These are phyloP conservation scores for Clarireedia hainanense DNA, from an alignment of 2,329 filamentous ascomycete species.

Conservation along the genomic window DNA sequence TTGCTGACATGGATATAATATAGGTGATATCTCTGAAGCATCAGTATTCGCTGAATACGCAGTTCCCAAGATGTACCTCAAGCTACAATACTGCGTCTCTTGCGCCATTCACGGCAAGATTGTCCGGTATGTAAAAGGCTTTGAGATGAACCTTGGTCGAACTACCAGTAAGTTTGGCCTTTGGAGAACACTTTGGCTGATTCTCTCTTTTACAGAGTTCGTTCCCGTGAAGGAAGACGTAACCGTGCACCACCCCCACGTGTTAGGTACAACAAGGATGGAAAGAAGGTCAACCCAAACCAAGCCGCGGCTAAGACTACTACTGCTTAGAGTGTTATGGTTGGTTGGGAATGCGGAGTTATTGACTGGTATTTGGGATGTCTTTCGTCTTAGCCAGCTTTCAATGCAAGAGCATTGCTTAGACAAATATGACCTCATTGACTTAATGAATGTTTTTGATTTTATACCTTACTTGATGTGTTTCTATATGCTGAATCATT, in stretches of 20 bases:
- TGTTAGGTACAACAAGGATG: constrained; percentile 99
- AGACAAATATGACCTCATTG: constrained; percentile 10
- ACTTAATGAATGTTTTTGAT: neutral
- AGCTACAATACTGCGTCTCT: constrained; percentile 99
- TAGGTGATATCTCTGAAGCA: constrained; percentile 99
- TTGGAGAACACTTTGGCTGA: constrained; percentile 36
- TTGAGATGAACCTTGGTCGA: constrained; percentile 55
- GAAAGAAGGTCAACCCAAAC: constrained; percentile 84
- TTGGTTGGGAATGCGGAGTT: constrained; percentile 7
- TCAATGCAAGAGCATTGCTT: constrained; percentile 9
- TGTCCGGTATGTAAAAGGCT: constrained; percentile 78
- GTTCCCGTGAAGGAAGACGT: constrained; percentile 91
- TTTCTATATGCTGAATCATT: neutral
- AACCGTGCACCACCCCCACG: constrained; percentile 97
- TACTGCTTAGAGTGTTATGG: constrained; percentile 20
- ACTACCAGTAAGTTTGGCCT: constrained; percentile 31
- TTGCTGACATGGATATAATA: constrained; percentile 10
- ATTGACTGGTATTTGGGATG: constrained; percentile 8
- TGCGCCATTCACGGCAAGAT: constrained; percentile 99
- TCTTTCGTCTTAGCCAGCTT: constrained; percentile 7
- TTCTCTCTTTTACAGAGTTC: constrained; percentile 60
- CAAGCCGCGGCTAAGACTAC: constrained; percentile 30
- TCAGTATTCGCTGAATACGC: constrained; percentile 99
- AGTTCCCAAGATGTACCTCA: constrained; percentile 99
- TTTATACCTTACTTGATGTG: neutral